These are phyloP conservation scores for Cylindrotheca fusiformis DNA, from an alignment of 108 stramenopile genomes.

Conservation along the genomic window DNA sequence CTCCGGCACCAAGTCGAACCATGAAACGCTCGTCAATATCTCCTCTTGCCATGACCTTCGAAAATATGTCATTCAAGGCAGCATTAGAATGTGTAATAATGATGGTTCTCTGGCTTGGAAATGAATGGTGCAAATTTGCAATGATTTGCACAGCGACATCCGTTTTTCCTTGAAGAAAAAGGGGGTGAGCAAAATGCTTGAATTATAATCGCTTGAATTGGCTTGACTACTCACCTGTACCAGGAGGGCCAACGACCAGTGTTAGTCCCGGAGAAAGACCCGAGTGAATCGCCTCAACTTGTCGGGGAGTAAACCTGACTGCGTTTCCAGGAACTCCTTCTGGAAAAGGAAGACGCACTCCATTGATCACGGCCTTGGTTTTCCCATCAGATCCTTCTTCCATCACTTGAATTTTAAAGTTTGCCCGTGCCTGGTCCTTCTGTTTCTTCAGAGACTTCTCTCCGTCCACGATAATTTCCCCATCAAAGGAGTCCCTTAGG, in stretches of 20 bases:
- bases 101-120: conserved; percentile 90
- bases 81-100: conserved; percentile 98
- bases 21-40: conserved; percentile 89
- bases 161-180: conserved; percentile 56
- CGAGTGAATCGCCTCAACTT: conserved; percentile 93
- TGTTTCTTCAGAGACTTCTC: neutral
- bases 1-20: conserved; percentile 92
- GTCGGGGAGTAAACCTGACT: conserved; percentile 92
- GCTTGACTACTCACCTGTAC: conserved; percentile 56
- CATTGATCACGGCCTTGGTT: conserved; percentile 37
- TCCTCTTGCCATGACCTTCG: conserved; percentile 92
- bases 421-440: conserved; percentile 23
- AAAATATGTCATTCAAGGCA: conserved; percentile 97
- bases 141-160: conserved; percentile 97
- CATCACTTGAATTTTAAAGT: conserved; percentile 61
- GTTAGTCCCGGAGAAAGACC: conserved; percentile 94
- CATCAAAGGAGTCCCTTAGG: conserved; percentile 61
- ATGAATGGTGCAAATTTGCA: conserved; percentile 91
- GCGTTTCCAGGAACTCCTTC: conserved; percentile 61
- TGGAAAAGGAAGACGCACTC: conserved; percentile 42
- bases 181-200: too few relatives aligned
- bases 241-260: conserved; percentile 95
- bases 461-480: conserved; percentile 34
- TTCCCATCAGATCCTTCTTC: conserved; percentile 14
- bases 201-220: too few relatives aligned